Evolutionary conservation across 2,329 filamentous ascomycete species (phyloP).

Genomic region (Aspergillus jensenii): DNA sequence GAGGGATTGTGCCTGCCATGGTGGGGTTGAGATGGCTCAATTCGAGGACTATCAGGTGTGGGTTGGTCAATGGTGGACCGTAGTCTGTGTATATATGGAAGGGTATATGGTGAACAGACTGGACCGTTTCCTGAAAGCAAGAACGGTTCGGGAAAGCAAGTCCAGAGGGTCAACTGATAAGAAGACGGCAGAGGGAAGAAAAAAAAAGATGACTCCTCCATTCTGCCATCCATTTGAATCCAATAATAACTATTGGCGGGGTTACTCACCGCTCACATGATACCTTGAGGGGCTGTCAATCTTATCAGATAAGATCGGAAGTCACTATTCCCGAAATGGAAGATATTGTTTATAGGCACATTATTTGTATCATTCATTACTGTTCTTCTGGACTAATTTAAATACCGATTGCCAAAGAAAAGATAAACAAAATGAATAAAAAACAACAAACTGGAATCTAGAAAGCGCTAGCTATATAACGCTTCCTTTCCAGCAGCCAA

Average conservation of each 20-base stretch:
- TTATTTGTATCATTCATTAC: too few species aligned
- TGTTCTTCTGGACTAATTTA: too few species aligned
- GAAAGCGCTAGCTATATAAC: too few species aligned
- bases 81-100: background rate
- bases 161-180: constrained; percentile 8
- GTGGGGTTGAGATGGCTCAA: constrained; percentile 6
- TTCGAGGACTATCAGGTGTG: background rate
- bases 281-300: background rate
- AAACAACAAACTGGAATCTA: too few species aligned
- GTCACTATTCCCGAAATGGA: background rate
- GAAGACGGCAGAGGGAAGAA: constrained; percentile 3
- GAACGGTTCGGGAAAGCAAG: constrained; percentile 2
- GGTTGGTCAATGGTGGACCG: background rate
- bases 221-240: constrained; percentile 3
- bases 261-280: constrained; percentile 6
- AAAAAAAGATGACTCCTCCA: constrained; percentile 8
- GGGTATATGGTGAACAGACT: background rate
- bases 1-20: constrained; percentile 22
- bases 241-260: constrained; percentile 1
- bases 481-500: background rate
- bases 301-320: constrained; percentile 11
- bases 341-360: background rate
- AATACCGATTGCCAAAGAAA: too few species aligned
- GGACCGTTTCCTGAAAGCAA: background rate
- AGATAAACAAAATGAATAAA: too few species aligned